phyloP scores from a whole-genome alignment of 352 stramenopile species.

The Globisporangium abappressorium region DNA sequence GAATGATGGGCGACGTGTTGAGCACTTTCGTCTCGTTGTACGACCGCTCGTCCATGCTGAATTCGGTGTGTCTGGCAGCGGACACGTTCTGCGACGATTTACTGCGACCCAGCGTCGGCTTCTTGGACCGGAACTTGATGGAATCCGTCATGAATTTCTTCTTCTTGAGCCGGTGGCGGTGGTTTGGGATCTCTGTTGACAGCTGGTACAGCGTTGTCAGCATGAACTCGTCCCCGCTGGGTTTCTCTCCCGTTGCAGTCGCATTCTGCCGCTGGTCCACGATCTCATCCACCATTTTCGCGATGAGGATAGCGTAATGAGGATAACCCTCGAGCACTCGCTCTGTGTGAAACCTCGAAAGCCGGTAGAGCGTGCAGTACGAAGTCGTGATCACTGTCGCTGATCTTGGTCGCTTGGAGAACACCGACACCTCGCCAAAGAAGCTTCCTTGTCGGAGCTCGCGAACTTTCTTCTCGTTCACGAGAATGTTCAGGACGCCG shows the following conservation, averaged over 20 bases:
- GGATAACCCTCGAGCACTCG: slow-evolving; percentile 58
- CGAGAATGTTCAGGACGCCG: slow-evolving; percentile 54
- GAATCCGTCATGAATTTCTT: not conserved
- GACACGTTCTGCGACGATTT: slow-evolving; percentile 45
- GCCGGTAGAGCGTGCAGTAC: slow-evolving; percentile 64
- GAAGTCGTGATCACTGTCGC: slow-evolving; percentile 55
- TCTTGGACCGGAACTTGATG: not conserved
- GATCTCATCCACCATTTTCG: slow-evolving; percentile 42
- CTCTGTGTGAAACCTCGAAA: slow-evolving; percentile 63
- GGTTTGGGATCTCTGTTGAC: slow-evolving; percentile 17
- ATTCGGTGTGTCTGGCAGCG: slow-evolving; percentile 26
- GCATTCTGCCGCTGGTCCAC: slow-evolving; percentile 30
- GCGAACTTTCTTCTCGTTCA: slow-evolving; percentile 55
- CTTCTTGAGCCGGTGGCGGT: slow-evolving; percentile 12
- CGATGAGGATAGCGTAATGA: slow-evolving; percentile 45
- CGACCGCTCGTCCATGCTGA: slow-evolving; percentile 18
- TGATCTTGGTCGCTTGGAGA: slow-evolving; percentile 53
- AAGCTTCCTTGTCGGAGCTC: slow-evolving; percentile 64
- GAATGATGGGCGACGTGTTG: slow-evolving; percentile 14
- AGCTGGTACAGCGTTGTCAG: slow-evolving; percentile 53
- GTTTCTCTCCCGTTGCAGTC: not conserved
- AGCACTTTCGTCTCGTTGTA: slow-evolving; percentile 18
- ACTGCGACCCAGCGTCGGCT: slow-evolving; percentile 28
- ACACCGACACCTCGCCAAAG: slow-evolving; percentile 71
- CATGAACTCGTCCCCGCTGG: slow-evolving; percentile 42